Base-by-base conservation (phyloP, 768 basidiomycete genomes). In the Tylopilus intermedius region DNA sequence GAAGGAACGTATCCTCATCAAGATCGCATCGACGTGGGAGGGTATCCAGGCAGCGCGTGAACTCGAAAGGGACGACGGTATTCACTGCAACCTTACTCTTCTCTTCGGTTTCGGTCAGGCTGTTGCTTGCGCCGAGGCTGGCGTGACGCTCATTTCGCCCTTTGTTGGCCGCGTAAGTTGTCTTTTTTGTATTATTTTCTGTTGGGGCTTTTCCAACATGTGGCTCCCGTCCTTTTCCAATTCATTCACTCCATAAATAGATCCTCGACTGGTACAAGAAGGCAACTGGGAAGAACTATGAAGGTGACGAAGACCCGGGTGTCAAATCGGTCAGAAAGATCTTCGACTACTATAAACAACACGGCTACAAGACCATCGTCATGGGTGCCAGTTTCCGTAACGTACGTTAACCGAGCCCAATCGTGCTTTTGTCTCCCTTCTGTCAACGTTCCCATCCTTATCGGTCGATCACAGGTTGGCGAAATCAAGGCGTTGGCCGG, bases 211-310 rank as follows among this genome's bases (percentile, higher is more conserved):
- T 57, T 56, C 43, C 47, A 40, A 53, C 43, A 39, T 60, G 58
- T 56, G 45, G 40, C 54, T 50, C 45, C 41, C 41, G 15, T 15
- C 9, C 4, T 35, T 37, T 38, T 38, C 15, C 54, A 45, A 47
- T 59, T 57, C 40, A 52, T 53, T 59, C 9, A 48, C 48, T 22
- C 42, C 22, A 39, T 51, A 38, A 50, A 21, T 61, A 91, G 90
- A 99, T 98, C 69, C 89, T 99, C 60, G 96, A 99, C 75, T 99
- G 94, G 94, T 83, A 99, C 86, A 99, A 99, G 84, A 91, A 92
- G 74, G 61, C 72, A 62, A 83, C 88, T 53, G 92, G 92, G 45
- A 86, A 88, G 77, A 79, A 76, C 67, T 98, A 94, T 78, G 82
- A 84, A 60, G 93, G 91, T 47, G 92, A 90, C 58, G 82, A 85